Percentiles rank a stretch among this genome's conserved stretches.
Evolutionary conservation across 805 yeast genomes (phyloP).

Genomic region (Saccharomyces eubayanus): DNA sequence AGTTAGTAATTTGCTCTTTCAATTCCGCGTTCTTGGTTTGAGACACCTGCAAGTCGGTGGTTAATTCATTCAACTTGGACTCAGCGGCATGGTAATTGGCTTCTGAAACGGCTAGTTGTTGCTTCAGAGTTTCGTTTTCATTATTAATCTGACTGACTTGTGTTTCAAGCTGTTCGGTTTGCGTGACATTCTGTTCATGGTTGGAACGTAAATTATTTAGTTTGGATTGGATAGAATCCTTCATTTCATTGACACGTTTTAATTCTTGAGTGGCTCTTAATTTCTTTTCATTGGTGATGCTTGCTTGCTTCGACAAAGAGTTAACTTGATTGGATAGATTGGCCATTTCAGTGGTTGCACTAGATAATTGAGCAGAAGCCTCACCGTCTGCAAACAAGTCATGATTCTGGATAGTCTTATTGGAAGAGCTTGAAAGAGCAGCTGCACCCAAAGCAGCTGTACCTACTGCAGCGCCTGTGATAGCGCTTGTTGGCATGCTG

Average conservation of each 20-base stretch:
- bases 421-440: conserved; percentile 7
- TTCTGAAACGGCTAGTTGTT: conserved; percentile 68
- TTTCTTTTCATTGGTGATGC: conserved; percentile 60
- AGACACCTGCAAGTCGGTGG: conserved; percentile 52
- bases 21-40: conserved; percentile 57
- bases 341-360: conserved; percentile 79
- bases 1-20: conserved; percentile 57
- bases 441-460: conserved; percentile 18
- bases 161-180: conserved; percentile 63
- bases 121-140: conserved; percentile 61
- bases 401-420: conserved; percentile 20
- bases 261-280: conserved; percentile 71
- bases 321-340: conserved; percentile 78
- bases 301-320: conserved; percentile 68
- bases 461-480: conserved; percentile 16
- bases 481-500: conserved; percentile 6
- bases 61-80: conserved; percentile 51
- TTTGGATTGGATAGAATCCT: conserved; percentile 66
- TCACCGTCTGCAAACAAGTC: conserved; percentile 54
- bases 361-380: conserved; percentile 58
- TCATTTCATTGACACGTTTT: conserved; percentile 53
- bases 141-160: conserved; percentile 48
- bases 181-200: conserved; percentile 71
- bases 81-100: conserved; percentile 70
- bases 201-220: conserved; percentile 55